Evolutionary conservation across 108 stramenopile genomes (phyloP), one percentile per base, ranked within the genome.

Genomic region (Discostella stelligeroides): DNA sequence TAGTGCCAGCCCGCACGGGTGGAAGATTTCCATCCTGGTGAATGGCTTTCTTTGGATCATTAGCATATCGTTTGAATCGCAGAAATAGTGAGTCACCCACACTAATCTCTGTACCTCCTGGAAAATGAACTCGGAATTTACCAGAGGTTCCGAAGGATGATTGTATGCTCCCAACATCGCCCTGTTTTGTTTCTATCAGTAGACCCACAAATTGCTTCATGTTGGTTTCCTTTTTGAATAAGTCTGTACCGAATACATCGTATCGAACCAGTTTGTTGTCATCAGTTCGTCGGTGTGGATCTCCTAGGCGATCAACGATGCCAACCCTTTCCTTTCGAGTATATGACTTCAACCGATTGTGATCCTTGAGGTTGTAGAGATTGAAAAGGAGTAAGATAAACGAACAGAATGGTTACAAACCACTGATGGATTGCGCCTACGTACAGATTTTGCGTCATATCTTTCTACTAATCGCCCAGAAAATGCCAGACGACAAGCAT

Each of bases 151-250:
- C 96, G 68, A 90, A 97, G 11, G 94, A 89, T 17, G 84, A 85
- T 24, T 90, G 84, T 49, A 97, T 80, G 29, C 73, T 86, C 12
- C 96, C 96, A 46, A 93, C 70, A 30, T 95, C 95, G 23, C 85
- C 85, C 28, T 81, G 68, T 13, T 89, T 89, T 0, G 95, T 95
- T 40, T 85, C 69, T 7, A 97, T 43, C 45, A 91, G 82, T 70
- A 96, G 82, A 24, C 94, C 94, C 10, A 95, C 72, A 80, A 97
- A 97, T 27, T 83, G 70, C 37, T 83, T 87, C 86, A 97, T 88
- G 47, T 94, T 82, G 14, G 96, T 92, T 68, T 95, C 95, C 68
- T 94, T 96, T 60, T 90, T 88, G 74, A 96, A 97, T 55, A 97
- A 71, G 67, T 92, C 84, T 34, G 81, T 67, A 43, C 92, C 94